A percentile compares a stretch with the other conserved stretches of the same genome.
Evolutionary conservation across 257 asterid genomes (phyloP).

Genomic region (Solanum clarkiae): DNA sequence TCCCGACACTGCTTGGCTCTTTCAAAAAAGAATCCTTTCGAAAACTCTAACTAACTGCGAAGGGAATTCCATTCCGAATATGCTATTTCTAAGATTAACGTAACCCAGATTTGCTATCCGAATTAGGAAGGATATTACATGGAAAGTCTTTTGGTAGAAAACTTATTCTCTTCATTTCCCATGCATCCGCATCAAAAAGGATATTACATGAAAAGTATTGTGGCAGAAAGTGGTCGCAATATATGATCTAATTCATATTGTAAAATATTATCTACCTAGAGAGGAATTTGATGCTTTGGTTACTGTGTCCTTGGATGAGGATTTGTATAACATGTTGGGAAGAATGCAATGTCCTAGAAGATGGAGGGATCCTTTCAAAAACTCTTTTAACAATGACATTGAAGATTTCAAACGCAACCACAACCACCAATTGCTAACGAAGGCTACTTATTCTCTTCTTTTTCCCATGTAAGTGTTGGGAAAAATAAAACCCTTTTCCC

Average conservation of each 20-base stretch:
- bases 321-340: constrained; percentile 85
- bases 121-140: too few species aligned
- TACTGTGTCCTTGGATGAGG: constrained; percentile 77
- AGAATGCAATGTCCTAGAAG: constrained; percentile 54
- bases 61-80: constrained; percentile 46
- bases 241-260: constrained; percentile 39
- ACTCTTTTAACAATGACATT: not conserved
- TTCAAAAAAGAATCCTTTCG: too few species aligned
- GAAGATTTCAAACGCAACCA: too few species aligned
- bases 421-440: too few species aligned
- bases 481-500: too few species aligned
- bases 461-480: too few species aligned
- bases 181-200: constrained; percentile 45
- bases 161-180: too few species aligned
- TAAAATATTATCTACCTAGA: constrained; percentile 89
- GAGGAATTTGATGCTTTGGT: constrained; percentile 93
- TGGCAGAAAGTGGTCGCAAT: constrained; percentile 44
- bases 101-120: constrained; percentile 18
- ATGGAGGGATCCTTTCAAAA: constrained; percentile 32
- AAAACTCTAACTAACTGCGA: not conserved
- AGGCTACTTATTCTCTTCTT: too few species aligned
- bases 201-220: constrained; percentile 56
- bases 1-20: too few species aligned
- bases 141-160: too few species aligned
- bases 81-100: constrained; percentile 67